phyloP scores from a whole-genome alignment of 1,284 basidiomycete species.

The Ceratobasidium sp. region DNA sequence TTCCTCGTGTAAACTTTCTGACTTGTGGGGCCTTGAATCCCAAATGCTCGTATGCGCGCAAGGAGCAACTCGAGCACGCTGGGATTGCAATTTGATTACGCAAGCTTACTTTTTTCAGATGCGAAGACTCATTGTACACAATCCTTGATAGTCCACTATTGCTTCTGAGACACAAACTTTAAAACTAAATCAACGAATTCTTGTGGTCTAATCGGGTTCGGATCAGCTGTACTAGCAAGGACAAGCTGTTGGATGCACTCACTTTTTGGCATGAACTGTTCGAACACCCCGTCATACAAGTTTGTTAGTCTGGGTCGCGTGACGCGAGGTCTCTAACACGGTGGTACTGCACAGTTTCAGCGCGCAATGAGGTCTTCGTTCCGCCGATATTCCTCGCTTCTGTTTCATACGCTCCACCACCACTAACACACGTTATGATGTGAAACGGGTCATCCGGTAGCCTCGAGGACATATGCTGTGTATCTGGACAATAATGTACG shows the following conservation, averaged over 20 bases:
- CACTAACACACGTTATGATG: not conserved
- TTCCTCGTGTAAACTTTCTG: no score
- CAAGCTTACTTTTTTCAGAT: no score
- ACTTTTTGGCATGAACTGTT: conserved; percentile 33
- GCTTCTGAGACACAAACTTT: conserved; percentile 16
- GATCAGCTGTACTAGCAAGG: not conserved
- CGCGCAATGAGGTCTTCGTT: not conserved
- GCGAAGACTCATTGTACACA: no score
- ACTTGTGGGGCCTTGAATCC: no score
- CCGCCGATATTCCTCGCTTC: not conserved
- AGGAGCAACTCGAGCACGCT: no score
- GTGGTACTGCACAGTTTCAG: no score
- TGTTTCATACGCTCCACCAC: not conserved
- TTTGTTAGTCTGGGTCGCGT: no score
- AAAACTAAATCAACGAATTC: conserved; percentile 36
- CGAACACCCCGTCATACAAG: no score
- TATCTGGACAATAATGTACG: not conserved
- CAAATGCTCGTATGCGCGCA: no score
- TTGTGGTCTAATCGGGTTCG: conserved; percentile 4
- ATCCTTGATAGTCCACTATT: no score
- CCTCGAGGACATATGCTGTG: not conserved
- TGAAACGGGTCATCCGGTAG: not conserved
- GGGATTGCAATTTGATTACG: no score
- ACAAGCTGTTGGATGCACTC: not conserved
- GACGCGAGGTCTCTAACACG: no score